Base-by-base conservation (phyloP, 257 asterid species). In the Leptodermis oblonga region DNA sequence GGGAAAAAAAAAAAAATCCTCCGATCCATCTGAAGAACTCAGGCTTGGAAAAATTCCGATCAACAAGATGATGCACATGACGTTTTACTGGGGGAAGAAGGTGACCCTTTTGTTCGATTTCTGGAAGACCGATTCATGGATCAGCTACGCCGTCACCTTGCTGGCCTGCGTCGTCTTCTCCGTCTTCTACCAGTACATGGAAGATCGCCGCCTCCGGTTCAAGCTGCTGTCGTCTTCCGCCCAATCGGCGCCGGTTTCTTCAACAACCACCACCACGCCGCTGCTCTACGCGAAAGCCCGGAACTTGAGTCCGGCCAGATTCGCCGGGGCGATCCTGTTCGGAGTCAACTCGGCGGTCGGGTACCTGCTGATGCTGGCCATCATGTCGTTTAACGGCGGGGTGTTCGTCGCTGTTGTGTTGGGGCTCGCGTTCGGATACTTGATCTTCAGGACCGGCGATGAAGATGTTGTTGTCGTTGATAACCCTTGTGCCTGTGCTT, bases 31-130 rank as follows among this genome's bases (percentile, higher is more conserved):
- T 49, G 26, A 33, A 59, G n/a, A 46, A 30, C 1, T 54, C 61
- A 30, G 23, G 48, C 49, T 18, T 3, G 25, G 30, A 43, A 33
- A 7, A 52, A n/a, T 52, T 3, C 49, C 49, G 11, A 34, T 17
- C 11, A 20, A 36, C 65, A 60, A 79, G 82, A 92, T 93, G 99
- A 94, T 94, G 99, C 97, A 94, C 82, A 94, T 94, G 99, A 94
- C 97, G 2, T 90, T 94, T 55, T 94, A 94, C 77, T 94, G 99
- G 99, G 97, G 99, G 22, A 81, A 54, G 62, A 78, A 65, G 0
- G 97, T 84, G 0, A 91, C 97, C 17, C 76, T 94, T 58, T 86
- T 94, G 70, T 91, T 94, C 80, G 97, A 94, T 85, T 91, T 83
- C 4, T 94, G 99, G 97, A 74, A 60, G 63, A 94, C 97, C 9